Conservation (phyloP, 1,139 yeast species). For the Pneumocystis carinii region DNA sequence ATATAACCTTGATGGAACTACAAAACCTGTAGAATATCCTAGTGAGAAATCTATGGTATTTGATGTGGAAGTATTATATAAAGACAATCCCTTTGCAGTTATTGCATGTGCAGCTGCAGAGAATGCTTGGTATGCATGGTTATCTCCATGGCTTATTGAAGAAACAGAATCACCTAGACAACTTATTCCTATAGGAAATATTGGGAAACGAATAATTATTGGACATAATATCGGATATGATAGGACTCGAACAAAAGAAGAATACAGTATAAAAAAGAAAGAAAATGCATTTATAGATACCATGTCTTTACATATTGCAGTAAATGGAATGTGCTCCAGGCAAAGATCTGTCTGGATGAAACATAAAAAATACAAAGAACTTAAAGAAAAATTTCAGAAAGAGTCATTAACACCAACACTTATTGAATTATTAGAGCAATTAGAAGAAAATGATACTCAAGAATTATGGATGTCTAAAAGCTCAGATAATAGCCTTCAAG, state of each 20-base stretch:
- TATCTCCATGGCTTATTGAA: slow-evolving; percentile 62
- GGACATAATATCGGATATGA: slow-evolving; percentile 92
- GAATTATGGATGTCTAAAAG: slow-evolving; percentile 69
- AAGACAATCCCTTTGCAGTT: slow-evolving; percentile 56
- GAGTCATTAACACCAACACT: slow-evolving; percentile 12
- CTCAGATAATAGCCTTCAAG: slow-evolving; percentile 64
- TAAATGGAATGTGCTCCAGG: slow-evolving; percentile 82
- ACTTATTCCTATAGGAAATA: slow-evolving; percentile 47
- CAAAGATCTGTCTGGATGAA: slow-evolving; percentile 73
- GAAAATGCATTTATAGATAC: slow-evolving; percentile 77
- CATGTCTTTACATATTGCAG: slow-evolving; percentile 83
- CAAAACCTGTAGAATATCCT: slow-evolving; percentile 29
- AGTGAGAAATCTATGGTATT: slow-evolving; percentile 54
- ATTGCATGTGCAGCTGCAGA: slow-evolving; percentile 69
- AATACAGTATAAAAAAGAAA: slow-evolving; percentile 52
- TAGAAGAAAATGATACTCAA: slow-evolving; percentile 22
- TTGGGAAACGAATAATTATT: slow-evolving; percentile 41
- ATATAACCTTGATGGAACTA: slow-evolving; percentile 27
- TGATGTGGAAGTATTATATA: slow-evolving; percentile 80
- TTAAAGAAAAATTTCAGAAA: slow-evolving; percentile 10
- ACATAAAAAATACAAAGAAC: slow-evolving; percentile 30
- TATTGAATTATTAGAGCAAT: slow-evolving; percentile 16
- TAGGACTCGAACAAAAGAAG: slow-evolving; percentile 72
- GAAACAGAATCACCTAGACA: slow-evolving; percentile 41
- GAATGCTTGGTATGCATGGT: slow-evolving; percentile 90